Conservation (phyloP, 345 rosid genomes). For the Stellera chamaejasme region DNA sequence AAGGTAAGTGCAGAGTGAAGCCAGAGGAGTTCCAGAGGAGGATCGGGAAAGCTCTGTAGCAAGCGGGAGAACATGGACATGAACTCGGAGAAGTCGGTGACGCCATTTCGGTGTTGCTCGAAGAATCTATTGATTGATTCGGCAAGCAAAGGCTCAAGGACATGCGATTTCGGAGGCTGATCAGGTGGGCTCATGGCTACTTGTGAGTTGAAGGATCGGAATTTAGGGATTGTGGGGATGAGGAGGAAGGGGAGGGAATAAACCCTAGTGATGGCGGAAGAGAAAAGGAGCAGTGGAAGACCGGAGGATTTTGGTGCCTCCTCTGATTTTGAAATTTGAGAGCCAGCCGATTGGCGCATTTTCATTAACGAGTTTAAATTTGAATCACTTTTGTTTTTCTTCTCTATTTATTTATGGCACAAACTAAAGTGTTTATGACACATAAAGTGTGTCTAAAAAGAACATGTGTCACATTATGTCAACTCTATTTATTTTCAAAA, state of each 20-base stretch:
- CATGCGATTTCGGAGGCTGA: slow-evolving; percentile 11
- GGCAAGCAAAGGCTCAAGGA: slow-evolving; percentile 35
- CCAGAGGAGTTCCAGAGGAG: slow-evolving; percentile 65
- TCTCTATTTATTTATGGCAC: no score
- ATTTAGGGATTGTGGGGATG: slow-evolving; percentile 6
- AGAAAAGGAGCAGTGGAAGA: slow-evolving; percentile 26
- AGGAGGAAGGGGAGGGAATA: background rate
- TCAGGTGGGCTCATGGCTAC: slow-evolving; percentile 22
- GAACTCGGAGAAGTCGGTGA: slow-evolving; percentile 53
- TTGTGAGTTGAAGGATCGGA: slow-evolving; percentile 2
- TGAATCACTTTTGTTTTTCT: no score
- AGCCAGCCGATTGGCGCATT: no score
- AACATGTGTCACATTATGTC: no score
- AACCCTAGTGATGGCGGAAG: slow-evolving; percentile 27
- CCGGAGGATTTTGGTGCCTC: slow-evolving; percentile 26
- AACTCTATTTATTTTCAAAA: no score
- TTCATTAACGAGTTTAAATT: background rate
- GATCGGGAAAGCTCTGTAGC: slow-evolving; percentile 37
- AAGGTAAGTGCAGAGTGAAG: slow-evolving; percentile 55
- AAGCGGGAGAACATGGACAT: slow-evolving; percentile 53
- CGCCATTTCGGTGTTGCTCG: slow-evolving; percentile 33
- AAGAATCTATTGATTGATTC: slow-evolving; percentile 61
- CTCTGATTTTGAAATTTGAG: slow-evolving; percentile 31
- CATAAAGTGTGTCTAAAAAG: no score
- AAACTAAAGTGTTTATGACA: no score